These are phyloP conservation scores for Rhinocladiella similis DNA, from an alignment of 2,329 filamentous ascomycete genomes.

Conservation along the genomic window DNA sequence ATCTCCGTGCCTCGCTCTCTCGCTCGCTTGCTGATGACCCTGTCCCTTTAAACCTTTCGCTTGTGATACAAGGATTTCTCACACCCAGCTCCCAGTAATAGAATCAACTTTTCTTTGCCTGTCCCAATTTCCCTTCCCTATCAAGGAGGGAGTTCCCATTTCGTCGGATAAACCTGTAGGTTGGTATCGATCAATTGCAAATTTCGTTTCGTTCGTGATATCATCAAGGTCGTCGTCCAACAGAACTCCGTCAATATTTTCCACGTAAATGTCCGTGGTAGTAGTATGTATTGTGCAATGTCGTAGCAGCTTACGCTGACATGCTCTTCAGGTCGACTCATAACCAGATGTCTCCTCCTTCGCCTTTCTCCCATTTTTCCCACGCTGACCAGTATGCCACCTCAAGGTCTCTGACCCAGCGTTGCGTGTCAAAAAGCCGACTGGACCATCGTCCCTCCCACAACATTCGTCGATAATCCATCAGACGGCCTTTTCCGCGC, in stretches of 20 bases:
- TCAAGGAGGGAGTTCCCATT: neutral
- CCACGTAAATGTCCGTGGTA: neutral
- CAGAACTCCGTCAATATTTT: neutral
- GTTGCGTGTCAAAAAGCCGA: conserved; percentile 82
- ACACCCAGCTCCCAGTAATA: too few relatives aligned
- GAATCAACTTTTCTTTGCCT: neutral
- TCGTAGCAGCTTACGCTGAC: too few relatives aligned
- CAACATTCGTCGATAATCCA: conserved; percentile 75
- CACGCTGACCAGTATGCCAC: conserved; percentile 85
- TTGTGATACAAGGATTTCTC: too few relatives aligned
- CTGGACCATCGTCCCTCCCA: conserved; percentile 84
- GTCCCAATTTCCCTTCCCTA: neutral
- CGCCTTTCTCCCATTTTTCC: conserved; percentile 79
- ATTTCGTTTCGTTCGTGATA: neutral
- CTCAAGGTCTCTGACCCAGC: conserved; percentile 91
- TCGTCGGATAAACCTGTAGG: neutral
- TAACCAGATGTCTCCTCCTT: conserved; percentile 92
- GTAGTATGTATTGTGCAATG: too few relatives aligned
- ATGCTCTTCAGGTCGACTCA: conserved; percentile 25
- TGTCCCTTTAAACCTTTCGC: too few relatives aligned
- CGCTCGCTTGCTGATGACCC: too few relatives aligned
- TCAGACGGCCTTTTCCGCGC: conserved; percentile 62
- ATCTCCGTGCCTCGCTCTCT: too few relatives aligned
- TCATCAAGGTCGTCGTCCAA: conserved; percentile 1
- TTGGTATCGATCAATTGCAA: neutral